phyloP scores from a whole-genome alignment of 805 yeast genomes.

The Kazachstania psychrophila region DNA sequence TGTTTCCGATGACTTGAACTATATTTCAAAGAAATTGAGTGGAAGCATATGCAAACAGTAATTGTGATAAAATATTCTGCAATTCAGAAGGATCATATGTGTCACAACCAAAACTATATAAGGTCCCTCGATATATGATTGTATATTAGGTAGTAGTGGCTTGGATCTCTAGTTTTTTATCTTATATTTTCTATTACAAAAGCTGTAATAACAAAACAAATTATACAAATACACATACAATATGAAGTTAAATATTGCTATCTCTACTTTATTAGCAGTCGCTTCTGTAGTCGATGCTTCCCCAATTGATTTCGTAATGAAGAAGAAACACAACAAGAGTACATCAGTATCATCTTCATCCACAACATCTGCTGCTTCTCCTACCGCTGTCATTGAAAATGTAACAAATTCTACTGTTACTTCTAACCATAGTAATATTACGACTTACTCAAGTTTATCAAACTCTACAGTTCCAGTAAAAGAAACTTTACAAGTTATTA shows the following conservation, averaged over 20 bases:
- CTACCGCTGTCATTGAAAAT: neutral
- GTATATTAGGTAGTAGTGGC: too few species aligned
- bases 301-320: slow-evolving; percentile 8
- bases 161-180: neutral
- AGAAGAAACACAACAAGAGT: slow-evolving; percentile 1
- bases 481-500: slow-evolving; percentile 13
- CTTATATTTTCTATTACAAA: too few species aligned
- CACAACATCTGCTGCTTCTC: neutral
- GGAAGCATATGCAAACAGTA: too few species aligned
- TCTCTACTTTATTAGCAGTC: slow-evolving; percentile 11
- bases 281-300: slow-evolving; percentile 13
- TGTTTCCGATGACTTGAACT: too few species aligned
- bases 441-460: slow-evolving; percentile 1
- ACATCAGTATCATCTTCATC: neutral
- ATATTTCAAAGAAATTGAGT: too few species aligned
- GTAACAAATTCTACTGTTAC: slow-evolving; percentile 1
- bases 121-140: too few species aligned
- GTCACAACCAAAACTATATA: too few species aligned
- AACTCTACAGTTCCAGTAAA: slow-evolving; percentile 3
- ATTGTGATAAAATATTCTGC: too few species aligned
- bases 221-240: slow-evolving; percentile 1
- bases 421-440: slow-evolving; percentile 1
- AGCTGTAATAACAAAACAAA: too few species aligned
- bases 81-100: too few species aligned
- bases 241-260: slow-evolving; percentile 9